Percentiles rank a stretch among this genome's conserved stretches.
Evolutionary conservation across 2,329 filamentous ascomycete species (phyloP).

Genomic region (Nigrospora sphaerica): DNA sequence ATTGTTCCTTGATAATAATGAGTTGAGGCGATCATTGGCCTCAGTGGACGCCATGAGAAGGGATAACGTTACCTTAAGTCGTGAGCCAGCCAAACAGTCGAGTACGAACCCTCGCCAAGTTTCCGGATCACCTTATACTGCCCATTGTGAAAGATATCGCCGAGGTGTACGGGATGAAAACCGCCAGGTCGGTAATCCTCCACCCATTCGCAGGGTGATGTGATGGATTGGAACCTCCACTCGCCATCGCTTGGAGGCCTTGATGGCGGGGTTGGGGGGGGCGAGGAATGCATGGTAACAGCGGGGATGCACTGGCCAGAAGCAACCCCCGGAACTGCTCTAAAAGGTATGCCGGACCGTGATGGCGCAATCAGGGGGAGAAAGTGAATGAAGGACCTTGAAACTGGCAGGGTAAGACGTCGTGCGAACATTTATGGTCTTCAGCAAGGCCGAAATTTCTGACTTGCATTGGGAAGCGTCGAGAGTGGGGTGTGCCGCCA

Average conservation of each 20-base stretch:
- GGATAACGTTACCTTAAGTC: conserved; percentile 16
- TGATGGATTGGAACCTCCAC: conserved; percentile 15
- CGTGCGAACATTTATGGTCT: too few relatives aligned
- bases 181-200: conserved; percentile 19
- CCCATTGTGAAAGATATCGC: conserved; percentile 15
- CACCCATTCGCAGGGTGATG: conserved; percentile 19
- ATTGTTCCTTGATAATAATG: conserved; percentile 8
- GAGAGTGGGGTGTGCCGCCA: too few relatives aligned
- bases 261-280: conserved; percentile 16
- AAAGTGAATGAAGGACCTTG: too few relatives aligned
- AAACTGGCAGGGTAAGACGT: too few relatives aligned
- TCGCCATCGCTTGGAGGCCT: conserved; percentile 8
- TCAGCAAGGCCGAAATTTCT: too few relatives aligned
- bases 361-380: too few relatives aligned
- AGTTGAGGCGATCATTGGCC: conserved; percentile 1
- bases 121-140: conserved; percentile 21
- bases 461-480: too few relatives aligned
- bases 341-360: too few relatives aligned
- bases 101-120: conserved; percentile 17
- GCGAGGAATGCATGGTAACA: conserved; percentile 13
- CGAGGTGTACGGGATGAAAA: conserved; percentile 18
- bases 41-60: not conserved
- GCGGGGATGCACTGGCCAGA: not conserved
- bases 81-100: conserved; percentile 19
- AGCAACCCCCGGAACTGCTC: too few relatives aligned